Conservation (phyloP, 306 rosid species). For the Casuarina cunninghamiana region DNA sequence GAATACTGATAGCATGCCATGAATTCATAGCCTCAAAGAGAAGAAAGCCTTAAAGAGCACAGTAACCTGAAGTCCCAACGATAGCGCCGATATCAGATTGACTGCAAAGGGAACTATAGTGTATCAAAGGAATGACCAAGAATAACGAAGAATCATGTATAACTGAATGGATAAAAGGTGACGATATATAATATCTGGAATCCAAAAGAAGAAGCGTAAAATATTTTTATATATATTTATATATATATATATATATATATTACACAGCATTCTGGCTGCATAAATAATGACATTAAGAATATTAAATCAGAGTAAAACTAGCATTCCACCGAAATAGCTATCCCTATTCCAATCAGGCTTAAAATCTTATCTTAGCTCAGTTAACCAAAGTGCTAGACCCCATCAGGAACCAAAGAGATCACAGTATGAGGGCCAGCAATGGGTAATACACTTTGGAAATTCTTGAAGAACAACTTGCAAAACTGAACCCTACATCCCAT, state of each 20-base stretch:
- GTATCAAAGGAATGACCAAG: not conserved
- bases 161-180: not conserved
- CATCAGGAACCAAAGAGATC: not conserved
- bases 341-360: not conserved
- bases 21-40: slow-evolving; percentile 26
- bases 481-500: not conserved
- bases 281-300: too few relatives aligned
- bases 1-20: slow-evolving; percentile 50
- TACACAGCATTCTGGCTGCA: too few relatives aligned
- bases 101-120: not conserved
- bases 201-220: too few relatives aligned
- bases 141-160: not conserved
- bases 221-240: too few relatives aligned
- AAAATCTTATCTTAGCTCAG: not conserved
- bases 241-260: too few relatives aligned
- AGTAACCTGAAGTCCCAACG: slow-evolving; percentile 17
- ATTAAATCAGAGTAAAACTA: not conserved
- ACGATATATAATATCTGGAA: not conserved
- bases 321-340: not conserved
- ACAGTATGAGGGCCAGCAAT: not conserved
- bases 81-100: not conserved
- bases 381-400: not conserved
- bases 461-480: not conserved
- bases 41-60: slow-evolving; percentile 7
- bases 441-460: not conserved